Evolutionary conservation across 805 yeast species (phyloP), one percentile per base, ranked within the genome.

Genomic region (Candida pseudoglaebosa): DNA sequence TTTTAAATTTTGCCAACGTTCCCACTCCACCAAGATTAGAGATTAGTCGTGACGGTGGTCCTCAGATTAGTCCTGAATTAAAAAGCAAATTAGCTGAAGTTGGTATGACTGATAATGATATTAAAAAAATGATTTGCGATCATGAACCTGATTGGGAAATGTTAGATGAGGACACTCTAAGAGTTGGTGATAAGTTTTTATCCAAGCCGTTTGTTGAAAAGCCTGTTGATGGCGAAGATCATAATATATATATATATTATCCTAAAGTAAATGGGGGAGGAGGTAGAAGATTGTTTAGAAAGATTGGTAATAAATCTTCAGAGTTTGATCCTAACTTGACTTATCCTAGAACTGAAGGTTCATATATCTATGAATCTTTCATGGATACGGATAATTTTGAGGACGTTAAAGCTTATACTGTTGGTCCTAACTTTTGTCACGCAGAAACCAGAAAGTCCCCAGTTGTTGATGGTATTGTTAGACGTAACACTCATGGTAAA

Each of bases 171-270:
- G 93, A 84, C 38, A 82, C 96, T 2, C 67, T 84, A 32, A 75
- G 74, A 43, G 93, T 85, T 16, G 77, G 84, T 48, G 96, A 95
- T 6, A 61, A 76, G 50, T 66, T 68, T 6, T 66, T 93, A 66
- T 71, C 70, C 29, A 93, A 93, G 57, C 99, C 99, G 5, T 93
- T 81, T 70, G 99, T 93, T 24, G 99, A 93, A 60, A 93, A 93
- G 51, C 99, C 99, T 1, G 98, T 90, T 3, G 96, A 93, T 61
- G 99, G 99, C 39, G 99, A 93, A 63, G 96, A 93, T 62, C 99
- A 93, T 62, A 93, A 93, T 56, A 91, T 93, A 34, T 86, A 84
- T 59, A 90, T 93, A 28, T 93, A 93, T 63, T 93, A 91, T 59
- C 84, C 90, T 24, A 75, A 77, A 41, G 76, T 83, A 42, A 84